A percentile compares a stretch with the other conserved stretches of the same genome.
phyloP scores from a whole-genome alignment of 2,329 filamentous ascomycete genomes.

The Claviceps sp. region DNA sequence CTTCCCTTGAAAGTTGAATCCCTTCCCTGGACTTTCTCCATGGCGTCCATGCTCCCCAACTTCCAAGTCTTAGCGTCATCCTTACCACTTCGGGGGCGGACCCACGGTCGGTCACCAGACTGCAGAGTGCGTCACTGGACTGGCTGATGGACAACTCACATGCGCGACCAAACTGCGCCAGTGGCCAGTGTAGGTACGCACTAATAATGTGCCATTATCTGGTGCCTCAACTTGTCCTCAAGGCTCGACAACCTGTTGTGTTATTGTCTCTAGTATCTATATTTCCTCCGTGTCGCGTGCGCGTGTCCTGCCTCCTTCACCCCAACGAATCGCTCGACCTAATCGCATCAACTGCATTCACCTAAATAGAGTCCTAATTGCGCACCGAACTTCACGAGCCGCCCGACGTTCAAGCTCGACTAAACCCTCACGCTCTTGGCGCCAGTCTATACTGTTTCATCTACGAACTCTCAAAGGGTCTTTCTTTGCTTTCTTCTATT shows the following conservation, averaged over 20 bases:
- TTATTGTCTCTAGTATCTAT: not conserved
- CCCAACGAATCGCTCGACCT: not conserved
- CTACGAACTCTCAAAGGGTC: no score
- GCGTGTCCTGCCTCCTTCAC: not conserved
- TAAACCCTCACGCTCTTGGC: no score
- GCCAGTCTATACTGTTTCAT: not conserved
- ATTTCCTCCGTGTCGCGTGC: not conserved
- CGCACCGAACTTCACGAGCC: not conserved
- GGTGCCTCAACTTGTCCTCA: no score
- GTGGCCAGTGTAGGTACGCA: no score
- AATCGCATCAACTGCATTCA: not conserved
- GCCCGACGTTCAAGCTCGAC: not conserved
- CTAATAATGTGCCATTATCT: no score
- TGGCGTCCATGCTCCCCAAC: not conserved
- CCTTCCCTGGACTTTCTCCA: not conserved
- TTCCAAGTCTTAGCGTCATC: not conserved
- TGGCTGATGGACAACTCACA: not conserved
- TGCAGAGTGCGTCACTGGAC: not conserved
- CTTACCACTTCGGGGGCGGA: not conserved
- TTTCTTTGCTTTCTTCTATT: not conserved
- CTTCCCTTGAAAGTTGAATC: not conserved
- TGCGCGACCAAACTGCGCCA: not conserved
- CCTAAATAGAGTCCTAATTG: not conserved
- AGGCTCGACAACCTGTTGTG: no score
- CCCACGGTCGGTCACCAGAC: constrained; percentile 1